Evolutionary conservation across 768 basidiomycete species (phyloP).

Genomic region (Asterophora lycoperdoides): DNA sequence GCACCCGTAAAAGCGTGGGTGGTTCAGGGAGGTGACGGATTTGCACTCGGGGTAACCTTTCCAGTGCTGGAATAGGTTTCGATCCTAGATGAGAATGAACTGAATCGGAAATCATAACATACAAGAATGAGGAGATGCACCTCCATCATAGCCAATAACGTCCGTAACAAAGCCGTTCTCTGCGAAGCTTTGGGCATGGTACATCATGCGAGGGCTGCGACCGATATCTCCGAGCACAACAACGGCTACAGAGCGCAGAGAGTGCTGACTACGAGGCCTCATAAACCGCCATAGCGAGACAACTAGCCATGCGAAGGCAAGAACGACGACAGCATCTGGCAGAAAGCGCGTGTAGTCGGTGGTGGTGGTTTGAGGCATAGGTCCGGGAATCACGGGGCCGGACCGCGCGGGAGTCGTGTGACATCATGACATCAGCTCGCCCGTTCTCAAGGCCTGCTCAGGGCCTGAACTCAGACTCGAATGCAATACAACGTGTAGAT

Average conservation of each 20-base stretch:
- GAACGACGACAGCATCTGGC: conserved; percentile 1
- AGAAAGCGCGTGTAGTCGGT: conserved; percentile 6
- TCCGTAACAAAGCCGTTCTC: conserved; percentile 72
- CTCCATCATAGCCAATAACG: conserved; percentile 75
- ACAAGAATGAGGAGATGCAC: conserved; percentile 41
- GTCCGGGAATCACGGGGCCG: too few species aligned
- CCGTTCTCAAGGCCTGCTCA: too few species aligned
- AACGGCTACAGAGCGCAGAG: conserved; percentile 73
- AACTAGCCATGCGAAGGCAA: conserved; percentile 22
- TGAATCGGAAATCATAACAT: background rate
- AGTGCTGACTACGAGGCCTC: conserved; percentile 34
- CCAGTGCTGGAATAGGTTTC: conserved; percentile 68
- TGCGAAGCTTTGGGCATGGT: conserved; percentile 92
- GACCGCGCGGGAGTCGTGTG: background rate
- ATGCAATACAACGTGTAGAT: too few species aligned
- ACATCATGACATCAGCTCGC: too few species aligned
- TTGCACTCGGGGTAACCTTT: conserved; percentile 58
- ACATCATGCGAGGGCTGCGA: conserved; percentile 97
- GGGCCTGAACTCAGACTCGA: too few species aligned
- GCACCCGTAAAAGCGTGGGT: conserved; percentile 41
- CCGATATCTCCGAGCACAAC: conserved; percentile 96
- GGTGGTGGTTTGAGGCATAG: conserved; percentile 7
- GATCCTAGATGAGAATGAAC: conserved; percentile 48
- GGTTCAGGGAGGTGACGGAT: conserved; percentile 66
- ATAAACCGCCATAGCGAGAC: conserved; percentile 33